phyloP scores from a whole-genome alignment of 768 basidiomycete species.

The Termitomyces sp. region DNA sequence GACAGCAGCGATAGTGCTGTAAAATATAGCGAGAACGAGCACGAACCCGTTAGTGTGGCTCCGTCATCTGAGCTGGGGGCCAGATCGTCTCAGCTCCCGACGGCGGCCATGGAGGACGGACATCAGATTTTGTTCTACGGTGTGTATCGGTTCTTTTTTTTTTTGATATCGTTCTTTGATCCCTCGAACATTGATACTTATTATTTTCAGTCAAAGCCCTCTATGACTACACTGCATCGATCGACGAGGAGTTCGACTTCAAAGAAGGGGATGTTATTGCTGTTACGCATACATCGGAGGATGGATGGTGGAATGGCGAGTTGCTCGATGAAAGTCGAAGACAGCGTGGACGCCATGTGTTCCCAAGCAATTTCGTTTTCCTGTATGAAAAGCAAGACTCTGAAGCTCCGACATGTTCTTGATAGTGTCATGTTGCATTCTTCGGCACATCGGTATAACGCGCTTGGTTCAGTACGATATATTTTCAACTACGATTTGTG shows the following conservation, averaged over 20 bases:
- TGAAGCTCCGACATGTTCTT: neutral
- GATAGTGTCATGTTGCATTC: neutral
- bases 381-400: neutral
- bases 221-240: constrained; percentile 81
- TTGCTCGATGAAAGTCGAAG: constrained; percentile 70
- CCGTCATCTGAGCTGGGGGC: neutral
- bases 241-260: constrained; percentile 95
- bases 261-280: constrained; percentile 93
- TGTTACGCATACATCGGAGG: constrained; percentile 89
- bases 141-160: constrained; percentile 31
- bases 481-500: neutral
- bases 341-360: constrained; percentile 67
- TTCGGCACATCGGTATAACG: too few species aligned
- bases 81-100: neutral
- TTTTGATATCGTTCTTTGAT: neutral
- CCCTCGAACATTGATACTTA: neutral
- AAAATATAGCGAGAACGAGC: neutral
- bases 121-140: constrained; percentile 59
- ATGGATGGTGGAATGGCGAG: constrained; percentile 97
- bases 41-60: neutral
- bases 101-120: neutral
- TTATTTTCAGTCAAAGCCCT: constrained; percentile 72
- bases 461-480: neutral
- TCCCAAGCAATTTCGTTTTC: constrained; percentile 82
- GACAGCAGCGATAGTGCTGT: neutral